Conservation (phyloP, 2,329 filamentous ascomycete species). For the Hortaea werneckii region DNA sequence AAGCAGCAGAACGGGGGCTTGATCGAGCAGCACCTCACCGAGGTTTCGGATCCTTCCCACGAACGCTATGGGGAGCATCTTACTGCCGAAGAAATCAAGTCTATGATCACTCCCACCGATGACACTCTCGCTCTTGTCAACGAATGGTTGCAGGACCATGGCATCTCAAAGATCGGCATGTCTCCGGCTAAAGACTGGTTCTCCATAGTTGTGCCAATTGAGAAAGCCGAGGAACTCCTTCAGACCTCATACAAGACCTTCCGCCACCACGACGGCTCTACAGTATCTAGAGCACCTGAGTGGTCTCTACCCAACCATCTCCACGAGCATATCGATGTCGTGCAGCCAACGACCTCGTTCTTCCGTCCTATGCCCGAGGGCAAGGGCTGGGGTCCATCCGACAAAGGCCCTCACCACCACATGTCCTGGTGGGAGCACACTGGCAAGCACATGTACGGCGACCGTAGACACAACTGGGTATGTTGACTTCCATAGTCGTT, state of each 20-base stretch:
- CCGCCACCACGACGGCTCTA: slow-evolving; percentile 42
- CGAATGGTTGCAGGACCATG: slow-evolving; percentile 47
- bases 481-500: background rate
- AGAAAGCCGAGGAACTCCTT: slow-evolving; percentile 43
- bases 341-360: slow-evolving; percentile 53
- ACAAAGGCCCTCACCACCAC: slow-evolving; percentile 7
- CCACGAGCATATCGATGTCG: slow-evolving; percentile 48
- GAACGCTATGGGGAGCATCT: slow-evolving; percentile 45
- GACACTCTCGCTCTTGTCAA: slow-evolving; percentile 44
- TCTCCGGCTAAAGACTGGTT: slow-evolving; percentile 50
- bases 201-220: slow-evolving; percentile 42
- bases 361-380: slow-evolving; percentile 29
- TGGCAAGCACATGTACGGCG: slow-evolving; percentile 11
- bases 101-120: slow-evolving; percentile 43
- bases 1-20: slow-evolving; percentile 48
- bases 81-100: slow-evolving; percentile 40
- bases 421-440: slow-evolving; percentile 12
- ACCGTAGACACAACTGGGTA: slow-evolving; percentile 3
- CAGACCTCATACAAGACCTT: slow-evolving; percentile 44
- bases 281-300: slow-evolving; percentile 41
- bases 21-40: slow-evolving; percentile 45
- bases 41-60: slow-evolving; percentile 46
- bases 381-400: background rate
- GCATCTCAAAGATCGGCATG: slow-evolving; percentile 35
- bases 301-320: slow-evolving; percentile 51